These are phyloP conservation scores for Alternaria ethzedia DNA, from an alignment of 2,329 filamentous ascomycete species.

Conservation along the genomic window DNA sequence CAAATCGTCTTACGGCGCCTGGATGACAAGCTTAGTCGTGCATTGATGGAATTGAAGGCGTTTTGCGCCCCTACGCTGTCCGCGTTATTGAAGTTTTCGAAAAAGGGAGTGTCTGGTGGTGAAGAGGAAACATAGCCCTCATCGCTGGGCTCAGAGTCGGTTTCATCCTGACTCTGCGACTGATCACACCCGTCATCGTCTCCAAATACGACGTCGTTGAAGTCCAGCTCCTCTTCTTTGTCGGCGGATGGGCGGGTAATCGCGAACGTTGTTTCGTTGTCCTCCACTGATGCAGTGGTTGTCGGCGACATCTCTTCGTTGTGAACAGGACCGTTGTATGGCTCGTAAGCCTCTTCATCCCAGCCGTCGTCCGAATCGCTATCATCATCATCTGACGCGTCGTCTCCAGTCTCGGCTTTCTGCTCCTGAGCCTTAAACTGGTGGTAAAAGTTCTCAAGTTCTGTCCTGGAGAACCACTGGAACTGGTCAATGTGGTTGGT, in stretches of 20 bases:
- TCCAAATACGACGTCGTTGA: conserved; percentile 10
- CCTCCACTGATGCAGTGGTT: not conserved
- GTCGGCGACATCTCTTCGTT: not conserved
- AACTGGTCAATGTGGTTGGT: not conserved
- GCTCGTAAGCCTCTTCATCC: not conserved
- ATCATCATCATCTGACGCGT: not conserved
- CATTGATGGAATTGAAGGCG: not conserved
- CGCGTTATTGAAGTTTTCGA: not conserved
- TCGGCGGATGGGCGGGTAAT: not conserved
- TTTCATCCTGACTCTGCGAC: not conserved
- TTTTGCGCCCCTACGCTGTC: not conserved
- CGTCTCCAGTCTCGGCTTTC: not conserved
- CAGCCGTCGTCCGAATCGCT: not conserved
- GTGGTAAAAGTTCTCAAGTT: not conserved
- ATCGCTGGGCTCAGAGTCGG: not conserved
- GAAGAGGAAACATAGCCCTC: conserved; percentile 17
- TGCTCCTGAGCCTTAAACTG: conserved; percentile 1
- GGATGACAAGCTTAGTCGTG: not conserved
- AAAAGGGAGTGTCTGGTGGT: not conserved
- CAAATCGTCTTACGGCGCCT: not conserved
- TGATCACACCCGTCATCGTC: not conserved
- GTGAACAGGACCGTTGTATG: not conserved
- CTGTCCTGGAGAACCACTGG: not conserved
- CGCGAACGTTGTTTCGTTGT: not conserved
- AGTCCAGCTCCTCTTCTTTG: conserved; percentile 4